Evolutionary conservation across 192 early-diverging fungal genomes (phyloP).

Genomic region (Gaertneriomyces semiglobifer): DNA sequence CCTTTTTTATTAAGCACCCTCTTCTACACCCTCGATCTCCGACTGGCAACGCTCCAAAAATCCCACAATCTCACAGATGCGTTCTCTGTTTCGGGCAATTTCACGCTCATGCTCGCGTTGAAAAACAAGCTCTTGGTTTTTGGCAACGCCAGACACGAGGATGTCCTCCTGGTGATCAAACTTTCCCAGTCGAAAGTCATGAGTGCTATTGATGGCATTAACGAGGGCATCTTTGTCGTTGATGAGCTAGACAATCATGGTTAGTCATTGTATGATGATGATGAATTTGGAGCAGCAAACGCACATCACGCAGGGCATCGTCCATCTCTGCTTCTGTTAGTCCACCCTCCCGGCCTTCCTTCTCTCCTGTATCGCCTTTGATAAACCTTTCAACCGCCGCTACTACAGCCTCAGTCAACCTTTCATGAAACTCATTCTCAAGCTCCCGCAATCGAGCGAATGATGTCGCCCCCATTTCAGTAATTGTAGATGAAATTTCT

Average conservation of each 20-base stretch:
- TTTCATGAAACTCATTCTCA: slow-evolving; percentile 60
- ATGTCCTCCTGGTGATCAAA: slow-evolving; percentile 59
- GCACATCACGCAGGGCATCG: slow-evolving; percentile 30
- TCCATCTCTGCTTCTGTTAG: slow-evolving; percentile 15
- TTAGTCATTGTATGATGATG: background rate
- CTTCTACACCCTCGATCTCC: slow-evolving; percentile 60
- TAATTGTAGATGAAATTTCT: slow-evolving; percentile 47
- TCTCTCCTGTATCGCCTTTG: slow-evolving; percentile 48
- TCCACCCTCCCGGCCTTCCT: slow-evolving; percentile 9
- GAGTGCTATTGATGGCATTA: slow-evolving; percentile 58
- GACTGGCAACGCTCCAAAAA: slow-evolving; percentile 50
- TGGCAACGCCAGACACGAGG: slow-evolving; percentile 47
- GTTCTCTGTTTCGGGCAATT: slow-evolving; percentile 48
- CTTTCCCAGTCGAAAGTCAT: slow-evolving; percentile 55
- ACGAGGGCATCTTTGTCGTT: slow-evolving; percentile 58
- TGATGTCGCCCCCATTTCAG: slow-evolving; percentile 45
- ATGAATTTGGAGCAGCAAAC: slow-evolving; percentile 3
- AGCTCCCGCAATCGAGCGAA: slow-evolving; percentile 56
- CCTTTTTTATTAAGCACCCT: slow-evolving; percentile 43
- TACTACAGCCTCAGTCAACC: slow-evolving; percentile 51
- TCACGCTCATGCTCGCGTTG: slow-evolving; percentile 49
- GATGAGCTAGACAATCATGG: slow-evolving; percentile 38
- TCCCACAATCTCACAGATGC: slow-evolving; percentile 55
- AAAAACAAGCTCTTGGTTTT: slow-evolving; percentile 47
- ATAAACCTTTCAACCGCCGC: slow-evolving; percentile 51